Percentiles rank a stretch among this genome's conserved stretches.
These are phyloP conservation scores for Hyaloscypha variabilis DNA, from an alignment of 495 filamentous ascomycete genomes.

Conservation along the genomic window DNA sequence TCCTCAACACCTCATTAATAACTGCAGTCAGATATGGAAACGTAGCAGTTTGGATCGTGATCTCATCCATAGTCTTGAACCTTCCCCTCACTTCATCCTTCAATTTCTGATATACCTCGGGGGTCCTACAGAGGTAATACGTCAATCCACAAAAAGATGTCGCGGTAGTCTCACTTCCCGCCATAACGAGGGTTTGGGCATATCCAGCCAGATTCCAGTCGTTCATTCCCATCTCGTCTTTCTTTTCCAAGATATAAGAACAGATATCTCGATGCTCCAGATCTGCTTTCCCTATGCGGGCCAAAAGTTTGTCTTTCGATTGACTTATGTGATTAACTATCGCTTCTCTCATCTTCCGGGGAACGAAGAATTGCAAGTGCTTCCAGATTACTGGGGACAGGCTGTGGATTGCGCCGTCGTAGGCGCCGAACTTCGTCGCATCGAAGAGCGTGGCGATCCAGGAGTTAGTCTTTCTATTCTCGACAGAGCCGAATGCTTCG, in stretches of 20 bases:
- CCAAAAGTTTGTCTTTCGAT: background rate
- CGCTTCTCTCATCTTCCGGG: background rate
- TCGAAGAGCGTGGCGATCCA: slow-evolving; percentile 45
- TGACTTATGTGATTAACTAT: background rate
- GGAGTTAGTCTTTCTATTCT: slow-evolving; percentile 41
- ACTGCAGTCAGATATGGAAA: slow-evolving; percentile 48
- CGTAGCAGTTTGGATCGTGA: slow-evolving; percentile 46
- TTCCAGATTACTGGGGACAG: background rate
- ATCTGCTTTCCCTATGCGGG: slow-evolving; percentile 31
- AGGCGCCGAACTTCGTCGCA: slow-evolving; percentile 31
- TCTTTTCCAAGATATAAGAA: slow-evolving; percentile 5
- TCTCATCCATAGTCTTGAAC: slow-evolving; percentile 55
- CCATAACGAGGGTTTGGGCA: slow-evolving; percentile 6
- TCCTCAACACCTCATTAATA: slow-evolving; percentile 59
- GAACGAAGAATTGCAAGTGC: background rate
- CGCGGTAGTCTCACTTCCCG: slow-evolving; percentile 59
- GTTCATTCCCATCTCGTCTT: background rate
- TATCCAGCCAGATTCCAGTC: slow-evolving; percentile 6
- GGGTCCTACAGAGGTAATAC: slow-evolving; percentile 47
- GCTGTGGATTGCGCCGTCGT: background rate
- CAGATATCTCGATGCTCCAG: slow-evolving; percentile 9
- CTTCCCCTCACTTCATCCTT: slow-evolving; percentile 49
- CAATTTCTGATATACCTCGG: slow-evolving; percentile 44
- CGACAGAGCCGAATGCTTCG: slow-evolving; percentile 51
- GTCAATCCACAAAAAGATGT: slow-evolving; percentile 53